Percentiles rank a stretch among this genome's conserved stretches.
phyloP scores from a whole-genome alignment of 2,329 filamentous ascomycete genomes.

The Lojkania enalia region DNA sequence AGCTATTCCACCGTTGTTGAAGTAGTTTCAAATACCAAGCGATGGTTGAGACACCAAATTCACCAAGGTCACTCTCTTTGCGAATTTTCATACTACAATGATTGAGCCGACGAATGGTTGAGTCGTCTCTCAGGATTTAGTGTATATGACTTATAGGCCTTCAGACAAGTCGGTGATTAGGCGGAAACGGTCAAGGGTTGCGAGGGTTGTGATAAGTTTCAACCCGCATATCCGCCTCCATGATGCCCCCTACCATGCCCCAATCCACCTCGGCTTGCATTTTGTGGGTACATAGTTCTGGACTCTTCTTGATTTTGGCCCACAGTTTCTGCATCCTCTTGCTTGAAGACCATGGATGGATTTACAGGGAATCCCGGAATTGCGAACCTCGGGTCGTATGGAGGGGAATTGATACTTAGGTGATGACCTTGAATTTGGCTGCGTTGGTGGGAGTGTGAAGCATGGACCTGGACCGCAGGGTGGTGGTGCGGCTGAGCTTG shows the following conservation, averaged over 20 bases:
- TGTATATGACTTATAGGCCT: too few relatives aligned
- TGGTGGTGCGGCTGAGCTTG: constrained; percentile 28
- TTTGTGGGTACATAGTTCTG: constrained; percentile 15
- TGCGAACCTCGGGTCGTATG: constrained; percentile 39
- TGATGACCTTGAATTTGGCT: constrained; percentile 37
- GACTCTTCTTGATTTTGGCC: constrained; percentile 17
- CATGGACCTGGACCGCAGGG: constrained; percentile 28
- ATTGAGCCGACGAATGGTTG: too few relatives aligned
- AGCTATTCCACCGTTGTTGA: too few relatives aligned
- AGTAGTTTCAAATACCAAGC: too few relatives aligned
- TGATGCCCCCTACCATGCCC: constrained; percentile 19
- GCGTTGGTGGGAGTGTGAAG: constrained; percentile 31
- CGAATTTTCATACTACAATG: too few relatives aligned
- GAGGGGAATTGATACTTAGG: constrained; percentile 30
- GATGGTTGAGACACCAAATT: too few relatives aligned
- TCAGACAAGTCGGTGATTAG: too few relatives aligned
- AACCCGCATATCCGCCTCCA: constrained; percentile 23
- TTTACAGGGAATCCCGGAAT: constrained; percentile 40
- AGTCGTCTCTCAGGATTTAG: too few relatives aligned
- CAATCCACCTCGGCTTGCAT: constrained; percentile 15
- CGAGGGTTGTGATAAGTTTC: too few relatives aligned
- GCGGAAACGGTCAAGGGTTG: too few relatives aligned
- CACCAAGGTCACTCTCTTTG: too few relatives aligned
- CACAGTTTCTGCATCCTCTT: constrained; percentile 17
- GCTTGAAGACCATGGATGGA: constrained; percentile 41